A percentile compares a stretch with the other conserved stretches of the same genome.
Conservation (phyloP, 306 rosid genomes). For the Acacia confusa region DNA sequence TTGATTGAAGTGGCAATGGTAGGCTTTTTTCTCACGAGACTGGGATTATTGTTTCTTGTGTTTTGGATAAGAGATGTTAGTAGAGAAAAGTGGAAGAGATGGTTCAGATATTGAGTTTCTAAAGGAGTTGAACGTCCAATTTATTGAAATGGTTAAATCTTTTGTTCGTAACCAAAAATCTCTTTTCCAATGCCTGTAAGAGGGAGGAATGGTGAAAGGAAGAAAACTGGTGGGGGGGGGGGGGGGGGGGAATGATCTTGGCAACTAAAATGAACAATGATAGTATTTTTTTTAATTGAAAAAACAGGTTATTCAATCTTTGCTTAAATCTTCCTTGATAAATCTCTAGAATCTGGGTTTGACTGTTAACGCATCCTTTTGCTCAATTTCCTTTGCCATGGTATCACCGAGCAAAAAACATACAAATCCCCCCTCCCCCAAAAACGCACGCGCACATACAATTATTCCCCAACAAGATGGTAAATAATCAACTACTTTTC, state of each 20-base stretch:
- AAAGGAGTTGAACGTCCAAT: conserved; percentile 10
- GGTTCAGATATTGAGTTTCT: conserved; percentile 23
- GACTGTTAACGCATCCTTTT: neutral
- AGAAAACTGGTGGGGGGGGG: too few relatives aligned
- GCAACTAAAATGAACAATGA: conserved; percentile 1
- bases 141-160: neutral
- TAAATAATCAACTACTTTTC: neutral
- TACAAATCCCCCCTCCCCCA: neutral
- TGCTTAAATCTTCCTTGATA: neutral
- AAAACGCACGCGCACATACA: too few relatives aligned
- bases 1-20: conserved; percentile 5
- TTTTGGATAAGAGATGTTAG: neutral
- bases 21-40: neutral
- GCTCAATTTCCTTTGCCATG: conserved; percentile 1
- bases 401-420: conserved; percentile 9
- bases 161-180: neutral
- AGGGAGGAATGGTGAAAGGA: neutral
- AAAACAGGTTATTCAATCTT: neutral
- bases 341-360: neutral
- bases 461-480: neutral
- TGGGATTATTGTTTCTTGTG: conserved; percentile 7
- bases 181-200: neutral
- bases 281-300: too few relatives aligned
- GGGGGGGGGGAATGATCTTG: neutral
- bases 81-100: neutral